Evolutionary conservation across 495 filamentous ascomycete genomes (phyloP).

Genomic region (Emericellopsis terricola): DNA sequence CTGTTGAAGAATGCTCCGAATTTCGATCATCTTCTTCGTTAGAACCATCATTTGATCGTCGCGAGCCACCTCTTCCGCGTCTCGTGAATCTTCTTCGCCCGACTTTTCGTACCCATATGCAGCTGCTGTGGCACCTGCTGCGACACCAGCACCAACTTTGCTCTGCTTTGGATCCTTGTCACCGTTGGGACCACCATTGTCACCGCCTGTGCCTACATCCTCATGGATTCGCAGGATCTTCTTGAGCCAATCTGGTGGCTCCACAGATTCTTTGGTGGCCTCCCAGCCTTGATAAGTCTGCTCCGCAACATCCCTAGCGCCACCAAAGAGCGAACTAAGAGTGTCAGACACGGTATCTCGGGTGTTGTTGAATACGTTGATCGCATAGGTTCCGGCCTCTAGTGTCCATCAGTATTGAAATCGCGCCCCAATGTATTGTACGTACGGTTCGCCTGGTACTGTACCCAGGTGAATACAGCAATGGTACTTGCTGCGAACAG

Average conservation of each 20-base stretch:
- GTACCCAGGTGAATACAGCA: conserved; percentile 74
- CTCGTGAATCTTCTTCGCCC: conserved; percentile 49
- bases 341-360: conserved; percentile 48
- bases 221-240: conserved; percentile 47
- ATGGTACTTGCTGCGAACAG: conserved; percentile 80
- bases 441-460: conserved; percentile 90
- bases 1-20: conserved; percentile 72
- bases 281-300: conserved; percentile 70
- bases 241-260: conserved; percentile 74
- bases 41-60: conserved; percentile 99
- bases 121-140: conserved; percentile 42
- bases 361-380: conserved; percentile 56
- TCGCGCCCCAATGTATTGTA: conserved; percentile 4
- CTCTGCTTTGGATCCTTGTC: conserved; percentile 41
- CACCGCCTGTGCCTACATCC: conserved; percentile 18
- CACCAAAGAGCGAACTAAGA: conserved; percentile 46
- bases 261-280: conserved; percentile 59
- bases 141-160: conserved; percentile 35
- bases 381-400: conserved; percentile 83
- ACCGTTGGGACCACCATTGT: conserved; percentile 25
- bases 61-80: conserved; percentile 42
- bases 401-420: conserved; percentile 12
- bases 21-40: conserved; percentile 99
- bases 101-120: conserved; percentile 63
- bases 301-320: conserved; percentile 52